Conservation (phyloP, 1,284 basidiomycete genomes). For the Naganishia cerealis region DNA sequence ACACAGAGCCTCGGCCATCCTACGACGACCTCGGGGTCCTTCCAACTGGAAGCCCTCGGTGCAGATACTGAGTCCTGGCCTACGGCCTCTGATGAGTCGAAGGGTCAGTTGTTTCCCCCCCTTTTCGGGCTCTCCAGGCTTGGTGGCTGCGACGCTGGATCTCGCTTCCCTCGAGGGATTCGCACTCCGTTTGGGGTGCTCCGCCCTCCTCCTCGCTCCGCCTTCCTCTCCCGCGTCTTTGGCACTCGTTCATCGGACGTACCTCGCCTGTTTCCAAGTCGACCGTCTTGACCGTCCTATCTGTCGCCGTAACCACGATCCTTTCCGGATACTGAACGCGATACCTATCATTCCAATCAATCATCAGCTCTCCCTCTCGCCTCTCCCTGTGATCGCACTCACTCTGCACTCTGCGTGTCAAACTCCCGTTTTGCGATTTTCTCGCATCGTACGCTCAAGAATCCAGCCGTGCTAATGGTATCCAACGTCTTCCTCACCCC, state of each 20-base stretch:
- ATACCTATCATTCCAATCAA: slow-evolving; percentile 36
- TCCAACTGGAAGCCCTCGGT: too few species aligned
- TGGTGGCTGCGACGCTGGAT: too few species aligned
- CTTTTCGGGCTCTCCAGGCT: not conserved
- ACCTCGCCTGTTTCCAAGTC: slow-evolving; percentile 74
- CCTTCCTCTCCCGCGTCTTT: not conserved
- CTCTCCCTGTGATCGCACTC: slow-evolving; percentile 28
- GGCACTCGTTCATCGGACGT: slow-evolving; percentile 15
- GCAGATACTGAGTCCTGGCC: too few species aligned
- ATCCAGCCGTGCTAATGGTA: slow-evolving; percentile 45
- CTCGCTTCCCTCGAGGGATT: too few species aligned
- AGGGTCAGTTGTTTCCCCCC: too few species aligned
- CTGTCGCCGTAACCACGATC: slow-evolving; percentile 78
- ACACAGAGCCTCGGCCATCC: too few species aligned
- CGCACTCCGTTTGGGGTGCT: too few species aligned
- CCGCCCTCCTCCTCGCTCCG: not conserved
- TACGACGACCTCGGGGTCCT: too few species aligned
- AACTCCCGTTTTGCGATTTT: slow-evolving; percentile 45
- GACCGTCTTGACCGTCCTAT: slow-evolving; percentile 71
- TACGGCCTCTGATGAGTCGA: too few species aligned
- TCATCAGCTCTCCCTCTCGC: not conserved
- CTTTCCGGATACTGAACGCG: slow-evolving; percentile 33
- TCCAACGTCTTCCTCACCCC: slow-evolving; percentile 39
- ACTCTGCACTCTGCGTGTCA: slow-evolving; percentile 47
- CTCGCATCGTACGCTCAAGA: slow-evolving; percentile 42